Evolutionary conservation across 805 yeast genomes (phyloP), one percentile per base, ranked within the genome.

Genomic region (Phaffomyces antillensis): DNA sequence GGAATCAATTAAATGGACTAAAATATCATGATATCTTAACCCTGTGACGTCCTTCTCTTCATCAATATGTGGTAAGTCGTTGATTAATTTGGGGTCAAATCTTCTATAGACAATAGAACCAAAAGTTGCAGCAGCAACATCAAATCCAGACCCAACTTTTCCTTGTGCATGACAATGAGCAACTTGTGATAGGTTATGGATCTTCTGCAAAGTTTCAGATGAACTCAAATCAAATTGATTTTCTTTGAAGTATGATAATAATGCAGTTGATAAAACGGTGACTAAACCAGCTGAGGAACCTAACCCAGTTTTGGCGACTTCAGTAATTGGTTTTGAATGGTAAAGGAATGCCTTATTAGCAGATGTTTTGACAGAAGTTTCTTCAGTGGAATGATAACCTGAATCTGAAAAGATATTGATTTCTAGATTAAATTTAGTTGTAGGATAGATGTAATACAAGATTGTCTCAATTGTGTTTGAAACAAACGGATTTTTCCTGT

Each of bases 231-330:
- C 65, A 12, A 73, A 58, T 15, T 13, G 16, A 6, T 63, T 44
- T 12, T 61, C 54, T 8, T 55, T 54, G 52, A 74, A 77, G 40
- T 69, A 65, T 6, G 83, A 68, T 8, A 81, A 59, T 39, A 93
- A 58, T 0, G 90, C 84, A 0, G 95, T 75, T 0, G 86, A 77
- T 3, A 90, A 70, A 2, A 85, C 90, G 1, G 95, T 76, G 3
- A 87, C 95, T 46, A 93, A 71, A 0, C 96, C 96, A 0, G 99
- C 99, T 30, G 96, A 88, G 12, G 96, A 88, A 1, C 99, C 99
- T 40, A 93, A 70, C 0, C 99, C 99, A 0, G 99, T 93, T 60
- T 93, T 93, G 3, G 96, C 80, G 7, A 89, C 96, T 32, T 83
- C 68, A 0, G 76, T 70, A 44, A 93, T 87, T 15, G 77, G 70